Evolutionary conservation across 169 alveolate species (phyloP).

Genomic region (Plasmodium malariae): DNA sequence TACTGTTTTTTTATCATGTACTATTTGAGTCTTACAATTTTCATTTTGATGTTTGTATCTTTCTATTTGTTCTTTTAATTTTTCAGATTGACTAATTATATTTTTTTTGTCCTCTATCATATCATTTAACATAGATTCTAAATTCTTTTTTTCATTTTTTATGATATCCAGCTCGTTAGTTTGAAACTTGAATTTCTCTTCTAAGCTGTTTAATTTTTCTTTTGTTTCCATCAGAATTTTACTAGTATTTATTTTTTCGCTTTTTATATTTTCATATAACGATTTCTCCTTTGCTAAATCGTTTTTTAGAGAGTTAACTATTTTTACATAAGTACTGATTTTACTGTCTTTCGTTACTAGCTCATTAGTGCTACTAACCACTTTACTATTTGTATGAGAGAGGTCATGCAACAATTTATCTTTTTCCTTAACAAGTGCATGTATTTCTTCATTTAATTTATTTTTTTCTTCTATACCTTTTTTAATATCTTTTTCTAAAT

Average conservation of each 20-base stretch:
- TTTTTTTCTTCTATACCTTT: slow-evolving; percentile 66
- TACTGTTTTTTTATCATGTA: slow-evolving; percentile 87
- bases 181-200: slow-evolving; percentile 87
- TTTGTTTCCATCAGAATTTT: slow-evolving; percentile 91
- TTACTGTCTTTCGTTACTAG: slow-evolving; percentile 37
- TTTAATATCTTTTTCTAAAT: slow-evolving; percentile 57
- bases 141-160: slow-evolving; percentile 74
- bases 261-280: slow-evolving; percentile 68
- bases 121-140: slow-evolving; percentile 77
- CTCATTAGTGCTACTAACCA: slow-evolving; percentile 22
- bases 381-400: slow-evolving; percentile 11
- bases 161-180: slow-evolving; percentile 74
- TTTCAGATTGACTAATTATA: slow-evolving; percentile 83
- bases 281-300: slow-evolving; percentile 62
- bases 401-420: slow-evolving; percentile 53
- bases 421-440: slow-evolving; percentile 37
- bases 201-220: slow-evolving; percentile 87
- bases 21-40: slow-evolving; percentile 86
- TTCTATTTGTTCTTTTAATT: slow-evolving; percentile 84
- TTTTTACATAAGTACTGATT: slow-evolving; percentile 47
- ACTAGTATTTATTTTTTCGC: slow-evolving; percentile 91
- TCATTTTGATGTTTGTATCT: slow-evolving; percentile 88
- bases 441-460: slow-evolving; percentile 65
- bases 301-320: slow-evolving; percentile 50
- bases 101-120: slow-evolving; percentile 88